A percentile compares a stretch with the other conserved stretches of the same genome.
phyloP scores from a whole-genome alignment of 2,329 filamentous ascomycete species.

The Hypoxylon sp. region DNA sequence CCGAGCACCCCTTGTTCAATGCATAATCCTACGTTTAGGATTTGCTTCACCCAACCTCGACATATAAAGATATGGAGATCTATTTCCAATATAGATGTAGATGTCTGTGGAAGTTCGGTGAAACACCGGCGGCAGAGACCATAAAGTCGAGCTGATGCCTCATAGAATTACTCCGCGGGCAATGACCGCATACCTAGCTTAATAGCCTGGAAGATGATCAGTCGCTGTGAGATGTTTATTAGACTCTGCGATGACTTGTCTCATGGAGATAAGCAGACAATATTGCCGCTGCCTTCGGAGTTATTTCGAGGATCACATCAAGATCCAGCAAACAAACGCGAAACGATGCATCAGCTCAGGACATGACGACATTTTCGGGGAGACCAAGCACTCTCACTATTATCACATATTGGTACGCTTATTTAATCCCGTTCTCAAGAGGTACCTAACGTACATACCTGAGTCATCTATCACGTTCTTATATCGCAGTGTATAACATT shows the following conservation, averaged over 20 bases:
- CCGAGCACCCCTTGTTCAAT: constrained; percentile 15
- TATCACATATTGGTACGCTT: not conserved
- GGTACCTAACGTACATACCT: too few relatives aligned
- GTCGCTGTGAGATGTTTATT: constrained; percentile 1
- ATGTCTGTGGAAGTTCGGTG: constrained; percentile 1
- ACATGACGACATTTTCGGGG: not conserved
- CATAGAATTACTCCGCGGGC: not conserved
- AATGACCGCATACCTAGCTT: not conserved
- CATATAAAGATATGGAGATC: not conserved
- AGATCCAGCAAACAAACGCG: not conserved
- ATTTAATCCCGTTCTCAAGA: not conserved
- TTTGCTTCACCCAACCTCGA: not conserved
- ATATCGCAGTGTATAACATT: too few relatives aligned
- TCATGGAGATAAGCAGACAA: not conserved
- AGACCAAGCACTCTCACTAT: not conserved
- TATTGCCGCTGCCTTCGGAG: constrained; percentile 6
- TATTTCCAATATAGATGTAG: constrained; percentile 5
- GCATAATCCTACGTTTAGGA: constrained; percentile 7
- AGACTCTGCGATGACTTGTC: not conserved
- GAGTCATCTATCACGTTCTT: too few relatives aligned
- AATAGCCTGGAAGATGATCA: not conserved
- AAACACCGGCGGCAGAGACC: not conserved
- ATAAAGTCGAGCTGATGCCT: constrained; percentile 11
- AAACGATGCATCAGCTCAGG: not conserved
- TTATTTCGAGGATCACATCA: not conserved